These are phyloP conservation scores for Sanghuangporus baumii DNA, from an alignment of 1,284 basidiomycete species.

Conservation along the genomic window DNA sequence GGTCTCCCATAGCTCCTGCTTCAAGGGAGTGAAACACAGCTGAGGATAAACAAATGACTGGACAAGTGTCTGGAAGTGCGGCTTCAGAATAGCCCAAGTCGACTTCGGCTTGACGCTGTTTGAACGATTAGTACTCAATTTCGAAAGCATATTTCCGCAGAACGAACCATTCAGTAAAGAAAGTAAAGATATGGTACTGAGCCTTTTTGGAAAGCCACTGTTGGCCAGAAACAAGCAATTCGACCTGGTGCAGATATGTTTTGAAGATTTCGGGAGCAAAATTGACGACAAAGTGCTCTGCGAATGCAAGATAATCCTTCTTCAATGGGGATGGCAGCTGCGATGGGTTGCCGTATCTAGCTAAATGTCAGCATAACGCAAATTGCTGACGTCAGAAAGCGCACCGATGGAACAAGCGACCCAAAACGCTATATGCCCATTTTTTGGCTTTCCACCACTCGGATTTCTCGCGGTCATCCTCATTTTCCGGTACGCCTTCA, in stretches of 20 bases:
- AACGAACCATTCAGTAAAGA: conserved; percentile 79
- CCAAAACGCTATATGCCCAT: conserved; percentile 77
- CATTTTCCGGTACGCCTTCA: conserved; percentile 60
- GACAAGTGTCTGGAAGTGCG: conserved; percentile 70
- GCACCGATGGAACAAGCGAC: conserved; percentile 69
- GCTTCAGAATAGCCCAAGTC: conserved; percentile 81
- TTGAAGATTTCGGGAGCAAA: conserved; percentile 85
- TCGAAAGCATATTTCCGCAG: neutral
- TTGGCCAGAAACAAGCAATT: conserved; percentile 63
- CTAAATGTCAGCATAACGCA: conserved; percentile 11
- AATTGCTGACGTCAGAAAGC: conserved; percentile 11
- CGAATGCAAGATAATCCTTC: conserved; percentile 63
- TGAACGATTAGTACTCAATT: conserved; percentile 2
- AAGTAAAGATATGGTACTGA: conserved; percentile 75
- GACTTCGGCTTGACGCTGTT: conserved; percentile 81
- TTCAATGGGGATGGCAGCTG: conserved; percentile 72
- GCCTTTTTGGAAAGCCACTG: conserved; percentile 78
- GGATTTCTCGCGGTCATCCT: conserved; percentile 67
- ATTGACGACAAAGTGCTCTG: conserved; percentile 67
- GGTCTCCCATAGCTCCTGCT: conserved; percentile 64
- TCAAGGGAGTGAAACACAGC: conserved; percentile 66
- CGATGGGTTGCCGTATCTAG: conserved; percentile 76
- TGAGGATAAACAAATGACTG: conserved; percentile 82
- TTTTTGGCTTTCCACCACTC: conserved; percentile 91
- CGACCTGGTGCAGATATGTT: conserved; percentile 71